Percentiles rank a stretch among this genome's conserved stretches.
Conservation (phyloP, 169 alveolate genomes). For the Sarcocystis neurona region DNA sequence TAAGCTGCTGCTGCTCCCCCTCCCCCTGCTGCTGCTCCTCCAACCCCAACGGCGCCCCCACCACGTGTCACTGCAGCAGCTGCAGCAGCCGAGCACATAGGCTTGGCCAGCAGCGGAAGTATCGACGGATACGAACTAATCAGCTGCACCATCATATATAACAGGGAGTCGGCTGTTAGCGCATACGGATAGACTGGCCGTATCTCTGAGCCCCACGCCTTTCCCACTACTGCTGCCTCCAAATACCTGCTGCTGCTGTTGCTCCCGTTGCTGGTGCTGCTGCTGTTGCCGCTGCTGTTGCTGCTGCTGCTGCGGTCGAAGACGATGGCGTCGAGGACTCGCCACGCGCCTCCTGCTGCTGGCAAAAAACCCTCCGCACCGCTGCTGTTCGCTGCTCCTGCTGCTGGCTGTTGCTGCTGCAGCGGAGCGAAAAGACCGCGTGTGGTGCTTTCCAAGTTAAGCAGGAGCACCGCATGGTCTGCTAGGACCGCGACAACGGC, state of each 20-base stretch:
- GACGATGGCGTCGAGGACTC: not conserved
- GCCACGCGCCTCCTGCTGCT: not conserved
- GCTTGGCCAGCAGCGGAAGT: not conserved
- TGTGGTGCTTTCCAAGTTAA: slow-evolving; percentile 40
- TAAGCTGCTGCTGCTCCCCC: slow-evolving; percentile 5
- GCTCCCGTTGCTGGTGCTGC: not conserved
- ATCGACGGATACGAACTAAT: slow-evolving; percentile 34
- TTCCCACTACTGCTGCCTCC: not conserved
- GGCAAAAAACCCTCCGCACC: not conserved
- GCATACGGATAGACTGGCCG: slow-evolving; percentile 50
- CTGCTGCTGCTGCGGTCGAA: not conserved
- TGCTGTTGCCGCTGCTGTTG: not conserved
- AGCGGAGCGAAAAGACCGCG: slow-evolving; percentile 5
- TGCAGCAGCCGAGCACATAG: not conserved
- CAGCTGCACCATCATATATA: slow-evolving; percentile 45
- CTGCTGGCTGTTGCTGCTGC: slow-evolving; percentile 36
- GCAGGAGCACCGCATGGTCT: slow-evolving; percentile 43
- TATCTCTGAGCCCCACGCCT: not conserved
- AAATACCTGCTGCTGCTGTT: not conserved
- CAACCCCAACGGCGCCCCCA: not conserved
- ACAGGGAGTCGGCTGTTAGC: slow-evolving; percentile 49
- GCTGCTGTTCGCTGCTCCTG: not conserved
- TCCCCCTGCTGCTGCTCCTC: slow-evolving; percentile 32
- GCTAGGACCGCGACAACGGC: slow-evolving; percentile 30
- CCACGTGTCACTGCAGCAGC: not conserved